Evolutionary conservation across 805 yeast species (phyloP), one percentile per base, ranked within the genome.

Genomic region (Candida boidinii): DNA sequence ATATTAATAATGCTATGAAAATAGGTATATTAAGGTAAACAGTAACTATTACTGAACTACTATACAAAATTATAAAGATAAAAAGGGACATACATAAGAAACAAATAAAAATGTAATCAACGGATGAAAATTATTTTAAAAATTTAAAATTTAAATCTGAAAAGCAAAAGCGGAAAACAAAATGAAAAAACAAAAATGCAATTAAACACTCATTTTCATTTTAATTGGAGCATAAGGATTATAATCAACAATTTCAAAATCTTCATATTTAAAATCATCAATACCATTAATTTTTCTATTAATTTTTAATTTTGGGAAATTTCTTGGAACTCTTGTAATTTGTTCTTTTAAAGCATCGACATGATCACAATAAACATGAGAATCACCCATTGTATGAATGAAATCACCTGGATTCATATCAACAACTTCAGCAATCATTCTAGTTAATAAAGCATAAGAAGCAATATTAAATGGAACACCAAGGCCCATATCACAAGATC

Each of bases 401-500:
- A 92, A 86, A 46, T 88, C 96, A 26, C 97, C 97, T 39, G 95
- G 81, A 44, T 87, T 94, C 84, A 88, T 79, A 43, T 75, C 95
- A 28, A 87, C 87, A n/a, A 92, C 81, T 40, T 84, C 85, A 2
- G 99, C 98, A 42, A 92, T 81, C 96, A 92, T 90, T 46, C 73
- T 79, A 2, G 96, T 88, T 39, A 92, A 66, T 34, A 92, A 64
- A 0, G 98, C 95, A 53, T 92, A 92, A 0, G 96, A 86, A 0
- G 99, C 98, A 49, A 92, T 92, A 54, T 92, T 92, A 59, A 92
- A 92, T 1, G 99, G 99, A 16, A 92, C 97, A 11, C 99, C 99
- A n/a, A 92, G 70, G 0, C 99, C 99, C 96, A 92, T 88, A 53
- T 92, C 99, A 58, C 97, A 90, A n/a, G 95, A 83, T 49, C 99